Evolutionary conservation across 768 basidiomycete genomes (phyloP), one percentile per base, ranked within the genome.

Genomic region (Cubamyces sp.): DNA sequence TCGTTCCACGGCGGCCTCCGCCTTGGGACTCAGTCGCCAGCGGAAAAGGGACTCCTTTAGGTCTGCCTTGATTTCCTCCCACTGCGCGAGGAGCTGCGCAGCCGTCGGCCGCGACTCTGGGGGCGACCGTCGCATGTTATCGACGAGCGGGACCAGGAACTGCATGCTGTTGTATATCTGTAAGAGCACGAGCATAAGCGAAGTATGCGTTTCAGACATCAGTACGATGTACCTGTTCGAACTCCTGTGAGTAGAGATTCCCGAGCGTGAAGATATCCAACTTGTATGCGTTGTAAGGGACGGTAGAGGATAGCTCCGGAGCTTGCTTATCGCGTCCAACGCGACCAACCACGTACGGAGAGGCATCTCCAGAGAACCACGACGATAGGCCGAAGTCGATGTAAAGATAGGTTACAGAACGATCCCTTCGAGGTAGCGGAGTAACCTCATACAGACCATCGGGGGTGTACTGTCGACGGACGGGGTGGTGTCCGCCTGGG

Each of bases 351-450:
- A 68, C 64, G 12, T 30, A 53, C 0, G 47, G 45, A 19, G 59
- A 39, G 16, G 43, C 54, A 68, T 69, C 62, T 16, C 26, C 37
- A 1, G 54, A 41, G 37, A 68, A 66, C 5, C 66, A 56, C 56
- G 62, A 46, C 9, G 66, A 61, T 5, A 67, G 52, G 7, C 66
- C 68, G 43, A 68, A 70, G 58, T 70, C 68, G 56, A 70, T 64
- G 50, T 64, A 64, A 51, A 51, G 65, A 47, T 70, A 68, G 1
- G 74, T 73, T 4, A 80, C 77, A 5, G 76, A 72, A 39, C 72
- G 64, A 39, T 74, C 71, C 19, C 73, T 72, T 28, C 77, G 70
- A 2, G 74, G 64, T 15, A 74, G 60, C 0, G 74, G 74, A 11
- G 61, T 49, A 16, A 76, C 55, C 1, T 66, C 59, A 1, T 71